Evolutionary conservation across 1,139 yeast genomes (phyloP), one percentile per base, ranked within the genome.

Genomic region (Geotrichum reessii): DNA sequence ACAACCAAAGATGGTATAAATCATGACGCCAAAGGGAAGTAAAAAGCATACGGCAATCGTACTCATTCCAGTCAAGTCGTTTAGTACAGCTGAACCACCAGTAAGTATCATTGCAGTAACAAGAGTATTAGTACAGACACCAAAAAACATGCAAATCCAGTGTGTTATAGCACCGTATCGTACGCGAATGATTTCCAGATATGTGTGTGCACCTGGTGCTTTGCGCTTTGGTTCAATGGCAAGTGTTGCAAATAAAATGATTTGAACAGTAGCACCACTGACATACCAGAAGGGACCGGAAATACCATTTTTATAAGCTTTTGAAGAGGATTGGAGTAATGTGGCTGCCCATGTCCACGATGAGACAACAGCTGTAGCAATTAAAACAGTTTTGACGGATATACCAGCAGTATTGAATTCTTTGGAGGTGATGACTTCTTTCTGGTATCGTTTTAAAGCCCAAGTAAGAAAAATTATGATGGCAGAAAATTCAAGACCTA

Each of bases 301-400:
- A 50, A 90, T 81, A 66, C 96, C 96, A 65, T 87, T 83, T 60
- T 80, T 79, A 72, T 86, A 87, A 22, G 87, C 88, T 71, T 86
- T 89, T n/a, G 92, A 75, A 1, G 92, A 82, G 1, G 91, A 84
- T 40, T 87, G 86, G 40, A 88, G 78, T 53, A 89, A 74, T 1
- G 96, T 88, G 1, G 96, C 93, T 51, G 93, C 91, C 96, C 96
- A 90, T 4, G 96, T 90, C 97, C 97, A 91, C 11, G 93, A 85
- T 24, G 91, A 84, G 8, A 89, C 96, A 47, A 90, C 96, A 7
- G 96, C 95, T 7, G 95, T 84, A 11, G 93, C 84, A 63, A 89
- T 86, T 63, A 90, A 76, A 52, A 92, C 93, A 0, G 91, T 84
- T 64, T 86, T 86, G 50, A 90, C 95, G 3, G 87, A 78, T 71